Conservation (phyloP, 345 rosid genomes). For the Lumnitzera littorea region DNA sequence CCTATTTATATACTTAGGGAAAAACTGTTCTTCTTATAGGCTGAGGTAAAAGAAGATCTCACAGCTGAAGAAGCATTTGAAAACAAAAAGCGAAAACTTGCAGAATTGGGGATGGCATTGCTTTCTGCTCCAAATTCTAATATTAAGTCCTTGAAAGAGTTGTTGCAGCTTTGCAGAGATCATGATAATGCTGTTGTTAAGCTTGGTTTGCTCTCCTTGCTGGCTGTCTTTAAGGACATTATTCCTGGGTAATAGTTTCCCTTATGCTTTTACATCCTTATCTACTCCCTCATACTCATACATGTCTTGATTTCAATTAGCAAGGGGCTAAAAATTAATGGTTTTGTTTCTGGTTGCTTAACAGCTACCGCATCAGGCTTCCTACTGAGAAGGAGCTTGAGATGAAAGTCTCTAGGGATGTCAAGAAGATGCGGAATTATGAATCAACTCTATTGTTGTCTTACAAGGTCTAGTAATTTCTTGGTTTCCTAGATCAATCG, state of each 20-base stretch:
- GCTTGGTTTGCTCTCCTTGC: conserved; percentile 66
- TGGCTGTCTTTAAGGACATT: conserved; percentile 89
- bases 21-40: conserved; percentile 34
- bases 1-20: neutral
- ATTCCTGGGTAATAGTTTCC: conserved; percentile 66
- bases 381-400: conserved; percentile 95
- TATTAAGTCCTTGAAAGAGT: conserved; percentile 66
- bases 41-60: conserved; percentile 84
- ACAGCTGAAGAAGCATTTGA: conserved; percentile 70
- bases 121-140: conserved; percentile 75
- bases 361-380: conserved; percentile 93
- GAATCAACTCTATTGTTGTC: conserved; percentile 73
- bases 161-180: conserved; percentile 59
- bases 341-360: conserved; percentile 4
- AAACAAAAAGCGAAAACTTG: conserved; percentile 58
- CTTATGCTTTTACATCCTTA: neutral
- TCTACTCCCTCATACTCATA: neutral
- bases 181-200: conserved; percentile 50
- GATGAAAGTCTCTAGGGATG: conserved; percentile 96
- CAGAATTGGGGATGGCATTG: conserved; percentile 71
- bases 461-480: conserved; percentile 58
- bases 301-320: neutral
- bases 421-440: conserved; percentile 76
- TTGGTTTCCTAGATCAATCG: too few relatives aligned
- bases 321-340: neutral